phyloP scores from a whole-genome alignment of 768 basidiomycete species.

The Mycena epipterygia region DNA sequence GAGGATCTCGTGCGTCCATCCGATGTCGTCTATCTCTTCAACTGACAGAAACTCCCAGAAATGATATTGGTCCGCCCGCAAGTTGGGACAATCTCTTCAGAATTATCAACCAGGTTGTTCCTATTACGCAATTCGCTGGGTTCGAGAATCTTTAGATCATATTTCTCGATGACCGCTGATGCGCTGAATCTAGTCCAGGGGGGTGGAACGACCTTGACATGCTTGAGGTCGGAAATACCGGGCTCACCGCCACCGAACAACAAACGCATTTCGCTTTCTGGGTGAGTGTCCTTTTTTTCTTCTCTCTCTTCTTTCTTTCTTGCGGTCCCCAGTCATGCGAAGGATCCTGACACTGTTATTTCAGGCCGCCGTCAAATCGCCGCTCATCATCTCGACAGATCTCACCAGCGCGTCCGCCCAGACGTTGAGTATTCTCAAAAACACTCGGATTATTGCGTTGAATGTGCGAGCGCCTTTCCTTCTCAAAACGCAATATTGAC shows the following conservation, averaged over 20 bases:
- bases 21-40: neutral
- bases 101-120: constrained; percentile 67
- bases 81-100: constrained; percentile 63
- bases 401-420: constrained; percentile 49
- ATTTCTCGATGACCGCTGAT: constrained; percentile 42
- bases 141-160: constrained; percentile 49
- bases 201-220: constrained; percentile 60
- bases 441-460: constrained; percentile 57
- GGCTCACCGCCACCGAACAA: constrained; percentile 57
- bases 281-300: too few species aligned
- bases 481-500: neutral
- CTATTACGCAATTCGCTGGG: constrained; percentile 62
- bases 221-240: constrained; percentile 65
- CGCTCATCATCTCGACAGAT: constrained; percentile 61
- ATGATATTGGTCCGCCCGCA: constrained; percentile 61
- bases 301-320: too few species aligned
- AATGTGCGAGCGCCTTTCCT: constrained; percentile 49
- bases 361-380: constrained; percentile 66
- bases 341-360: too few species aligned
- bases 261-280: constrained; percentile 66
- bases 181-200: neutral
- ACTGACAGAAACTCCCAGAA: constrained; percentile 43
- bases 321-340: too few species aligned
- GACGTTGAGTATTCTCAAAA: constrained; percentile 55
- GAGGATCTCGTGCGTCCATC: constrained; percentile 57